Base-by-base conservation (phyloP, 2,329 filamentous ascomycete genomes). In the Monosporascus ibericus region DNA sequence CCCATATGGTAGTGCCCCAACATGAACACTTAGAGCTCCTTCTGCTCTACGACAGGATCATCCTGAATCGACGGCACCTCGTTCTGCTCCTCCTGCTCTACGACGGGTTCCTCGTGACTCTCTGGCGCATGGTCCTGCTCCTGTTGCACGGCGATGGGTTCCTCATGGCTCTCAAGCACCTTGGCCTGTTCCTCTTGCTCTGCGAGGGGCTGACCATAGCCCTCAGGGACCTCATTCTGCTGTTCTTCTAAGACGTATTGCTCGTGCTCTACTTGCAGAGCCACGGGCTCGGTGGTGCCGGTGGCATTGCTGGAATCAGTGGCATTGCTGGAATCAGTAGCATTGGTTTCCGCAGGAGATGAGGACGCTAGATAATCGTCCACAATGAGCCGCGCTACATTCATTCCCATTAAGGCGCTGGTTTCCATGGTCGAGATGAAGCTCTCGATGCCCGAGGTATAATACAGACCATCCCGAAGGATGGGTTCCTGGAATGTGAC, bases 381-480 rank as follows among this genome's bases (percentile, higher is more conserved):
- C 0, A 84, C 76, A 46, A 92, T 75, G 50, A 94, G 71, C 57
- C 77, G 78, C 8, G 89, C 90, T 20, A 94, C 85, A 65, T 94
- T 94, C 79, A 81, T 90, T 1, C 94, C 94, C 84, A 94, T 94
- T 60, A 97, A 70, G 1, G 90, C 88, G 67, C 86, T 96, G 6
- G 94, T 96, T 75, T 99, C 94, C 94, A 99, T 97, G 0, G 91
- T 96, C 9, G 88, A 94, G 60, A 97, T 95, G 67, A 99, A 96
- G 60, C 87, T 87, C 72, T 97, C 92, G 44, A 97, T 95, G 2
- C 82, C 84, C 11, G 82, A 84, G 0, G 84, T 87, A 65, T 87
- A 87, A 69, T 84, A 94, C 15, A 92, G 63, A 0, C 82, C 81
- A 6, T 79, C 70, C 5, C 82, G 84, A 3, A 96, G 67, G 56